These are phyloP conservation scores for Fusarium clavum DNA, from an alignment of 2,329 filamentous ascomycete genomes.

Conservation along the genomic window DNA sequence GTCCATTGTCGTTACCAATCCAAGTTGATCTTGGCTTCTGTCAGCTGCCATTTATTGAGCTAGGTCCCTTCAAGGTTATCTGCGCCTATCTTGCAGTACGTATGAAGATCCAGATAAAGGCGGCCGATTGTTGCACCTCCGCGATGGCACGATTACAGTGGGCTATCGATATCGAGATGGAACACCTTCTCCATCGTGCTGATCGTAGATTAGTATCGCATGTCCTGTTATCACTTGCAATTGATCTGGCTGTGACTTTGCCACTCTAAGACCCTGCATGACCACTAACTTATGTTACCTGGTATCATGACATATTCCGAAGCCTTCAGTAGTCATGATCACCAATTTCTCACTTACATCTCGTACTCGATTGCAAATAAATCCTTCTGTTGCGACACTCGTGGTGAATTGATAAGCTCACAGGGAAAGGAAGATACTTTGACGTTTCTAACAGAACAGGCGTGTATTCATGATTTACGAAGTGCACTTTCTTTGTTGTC, in stretches of 20 bases:
- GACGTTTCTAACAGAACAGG: background rate
- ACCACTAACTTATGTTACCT: background rate
- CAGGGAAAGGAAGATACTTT: background rate
- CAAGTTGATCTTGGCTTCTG: conserved; percentile 4
- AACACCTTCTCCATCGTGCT: background rate
- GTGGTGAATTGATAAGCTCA: background rate
- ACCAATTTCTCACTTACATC: background rate
- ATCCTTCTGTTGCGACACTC: too few species aligned
- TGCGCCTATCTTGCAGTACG: background rate
- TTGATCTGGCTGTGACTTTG: conserved; percentile 13
- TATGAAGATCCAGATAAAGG: conserved; percentile 14
- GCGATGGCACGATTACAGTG: conserved; percentile 1
- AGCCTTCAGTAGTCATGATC: conserved; percentile 3
- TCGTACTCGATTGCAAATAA: background rate
- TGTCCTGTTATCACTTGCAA: background rate
- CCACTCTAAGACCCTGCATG: conserved; percentile 8
- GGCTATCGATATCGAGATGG: conserved; percentile 1
- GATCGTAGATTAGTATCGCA: background rate
- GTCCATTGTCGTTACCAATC: background rate
- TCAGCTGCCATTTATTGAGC: background rate
- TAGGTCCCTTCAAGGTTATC: background rate
- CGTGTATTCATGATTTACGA: background rate
- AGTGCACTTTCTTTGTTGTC: background rate
- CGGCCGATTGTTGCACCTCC: background rate
- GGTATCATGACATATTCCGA: background rate